Conservation (phyloP, 495 filamentous ascomycete species). For the Podospora pseudopauciseta region DNA sequence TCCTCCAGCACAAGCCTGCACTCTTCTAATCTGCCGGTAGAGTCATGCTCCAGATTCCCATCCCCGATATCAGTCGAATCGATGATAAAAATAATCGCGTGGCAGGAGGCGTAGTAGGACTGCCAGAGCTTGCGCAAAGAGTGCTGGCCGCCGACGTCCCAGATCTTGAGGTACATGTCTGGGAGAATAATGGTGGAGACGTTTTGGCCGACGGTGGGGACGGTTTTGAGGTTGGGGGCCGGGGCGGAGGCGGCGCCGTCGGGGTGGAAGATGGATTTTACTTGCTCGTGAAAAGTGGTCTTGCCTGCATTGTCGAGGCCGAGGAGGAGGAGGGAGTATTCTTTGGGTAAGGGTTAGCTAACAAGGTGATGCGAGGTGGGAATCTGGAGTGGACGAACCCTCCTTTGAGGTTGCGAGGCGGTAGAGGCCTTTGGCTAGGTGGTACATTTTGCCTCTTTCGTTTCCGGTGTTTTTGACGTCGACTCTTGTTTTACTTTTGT, state of each 20-base stretch:
- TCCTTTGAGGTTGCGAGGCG: constrained; percentile 93
- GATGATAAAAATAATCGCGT: constrained; percentile 96
- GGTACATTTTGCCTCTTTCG: constrained; percentile 68
- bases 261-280: constrained; percentile 80
- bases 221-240: constrained; percentile 64
- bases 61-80: constrained; percentile 90
- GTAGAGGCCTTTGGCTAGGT: constrained; percentile 92
- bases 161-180: constrained; percentile 95
- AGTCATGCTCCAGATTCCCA: constrained; percentile 58
- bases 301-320: constrained; percentile 98
- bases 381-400: constrained; percentile 45
- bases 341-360: constrained; percentile 41
- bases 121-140: constrained; percentile 89
- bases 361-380: background rate
- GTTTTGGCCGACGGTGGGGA: constrained; percentile 96
- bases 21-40: constrained; percentile 70
- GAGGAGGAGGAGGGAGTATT: constrained; percentile 96
- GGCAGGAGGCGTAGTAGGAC: constrained; percentile 87
- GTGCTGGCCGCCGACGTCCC: constrained; percentile 95
- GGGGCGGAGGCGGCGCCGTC: constrained; percentile 57
- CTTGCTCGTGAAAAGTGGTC: constrained; percentile 94
- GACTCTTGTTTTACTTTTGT: background rate
- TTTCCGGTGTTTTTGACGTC: background rate
- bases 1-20: constrained; percentile 84
- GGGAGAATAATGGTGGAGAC: constrained; percentile 82